Base-by-base conservation (phyloP, 2,329 filamentous ascomycete genomes). In the Ramularia endophylla region DNA sequence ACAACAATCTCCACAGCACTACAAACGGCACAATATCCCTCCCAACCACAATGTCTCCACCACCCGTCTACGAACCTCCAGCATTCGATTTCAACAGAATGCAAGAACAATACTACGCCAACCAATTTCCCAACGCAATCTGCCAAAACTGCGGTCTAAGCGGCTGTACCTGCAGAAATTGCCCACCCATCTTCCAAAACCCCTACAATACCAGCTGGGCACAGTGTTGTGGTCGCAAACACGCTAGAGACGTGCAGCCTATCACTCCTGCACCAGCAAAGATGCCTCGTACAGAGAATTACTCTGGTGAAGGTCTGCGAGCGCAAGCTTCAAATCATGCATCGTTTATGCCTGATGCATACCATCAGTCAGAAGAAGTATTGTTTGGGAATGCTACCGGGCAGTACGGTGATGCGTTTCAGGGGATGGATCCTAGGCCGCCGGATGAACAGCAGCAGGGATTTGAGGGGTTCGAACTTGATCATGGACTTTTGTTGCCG, bases 71-170 rank as follows among this genome's bases (percentile, higher is more conserved):
- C 35, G 50, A 51, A 34, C 12, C 32, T 19, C 44, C 48, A 6
- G 40, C 43, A n/a, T 54, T 56, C 43, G 49, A 59, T 36, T 55
- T 55, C 39, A 45, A 55, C 25, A 49, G 52, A 28, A 46, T 58
- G 17, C 49, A 43, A 13, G 45, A 41, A 20, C 51, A 58, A 38
- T 62, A 59, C 44, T 45, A 54, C 22, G 48, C 37, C 22, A 57
- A 61, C 31, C 57, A 59, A 32, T 54, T 59, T 27, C 58, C 59
- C 2, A 53, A 48, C 9, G 55, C 57, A 9, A 61, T 62, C 17
- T 62, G 59, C 38, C 59, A 61, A 43, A 61, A 56, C 13, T 62
- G 59, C 38, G 57, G 58, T 25, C 48, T 59, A 2, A 54, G 47
- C 39, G 58, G 58, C 22, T 62, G 59, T 36, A 60, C 56, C 18